Evolutionary conservation across 2,329 filamentous ascomycete species (phyloP).

Genomic region (Alternaria hordeiaustralica): DNA sequence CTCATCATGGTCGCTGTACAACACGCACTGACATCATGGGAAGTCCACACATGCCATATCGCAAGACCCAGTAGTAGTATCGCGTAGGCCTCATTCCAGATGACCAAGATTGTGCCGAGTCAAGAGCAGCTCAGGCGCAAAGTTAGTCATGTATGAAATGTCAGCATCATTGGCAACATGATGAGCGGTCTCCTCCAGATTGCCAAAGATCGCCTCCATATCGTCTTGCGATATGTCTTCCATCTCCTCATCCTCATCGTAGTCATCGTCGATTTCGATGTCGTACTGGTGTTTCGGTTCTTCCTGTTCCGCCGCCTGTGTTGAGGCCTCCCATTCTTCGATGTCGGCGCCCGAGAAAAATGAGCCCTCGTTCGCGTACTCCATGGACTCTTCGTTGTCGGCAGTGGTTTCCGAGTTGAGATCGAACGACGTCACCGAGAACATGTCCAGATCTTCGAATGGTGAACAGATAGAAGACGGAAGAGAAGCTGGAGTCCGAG

Average conservation of each 20-base stretch:
- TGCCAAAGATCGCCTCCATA: slow-evolving; percentile 17
- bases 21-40: background rate
- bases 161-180: slow-evolving; percentile 14
- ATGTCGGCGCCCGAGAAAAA: slow-evolving; percentile 20
- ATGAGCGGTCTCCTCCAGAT: slow-evolving; percentile 17
- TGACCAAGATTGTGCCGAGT: slow-evolving; percentile 13
- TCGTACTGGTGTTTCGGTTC: background rate
- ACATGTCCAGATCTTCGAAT: slow-evolving; percentile 19
- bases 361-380: background rate
- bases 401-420: slow-evolving; percentile 1
- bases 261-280: slow-evolving; percentile 1
- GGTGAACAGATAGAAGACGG: slow-evolving; percentile 15
- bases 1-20: background rate
- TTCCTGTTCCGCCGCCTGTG: background rate
- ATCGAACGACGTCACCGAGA: slow-evolving; percentile 15
- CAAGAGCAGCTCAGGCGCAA: slow-evolving; percentile 25
- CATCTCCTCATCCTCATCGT: slow-evolving; percentile 18
- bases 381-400: background rate
- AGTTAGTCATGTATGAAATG: slow-evolving; percentile 27
- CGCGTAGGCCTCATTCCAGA: background rate
- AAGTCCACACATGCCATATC: background rate
- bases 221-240: slow-evolving; percentile 18
- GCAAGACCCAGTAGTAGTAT: background rate
- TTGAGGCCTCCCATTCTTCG: slow-evolving; percentile 14
- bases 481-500: slow-evolving; percentile 5